Conservation (phyloP, 805 yeast species). For the Dipodascus geniculatus region DNA sequence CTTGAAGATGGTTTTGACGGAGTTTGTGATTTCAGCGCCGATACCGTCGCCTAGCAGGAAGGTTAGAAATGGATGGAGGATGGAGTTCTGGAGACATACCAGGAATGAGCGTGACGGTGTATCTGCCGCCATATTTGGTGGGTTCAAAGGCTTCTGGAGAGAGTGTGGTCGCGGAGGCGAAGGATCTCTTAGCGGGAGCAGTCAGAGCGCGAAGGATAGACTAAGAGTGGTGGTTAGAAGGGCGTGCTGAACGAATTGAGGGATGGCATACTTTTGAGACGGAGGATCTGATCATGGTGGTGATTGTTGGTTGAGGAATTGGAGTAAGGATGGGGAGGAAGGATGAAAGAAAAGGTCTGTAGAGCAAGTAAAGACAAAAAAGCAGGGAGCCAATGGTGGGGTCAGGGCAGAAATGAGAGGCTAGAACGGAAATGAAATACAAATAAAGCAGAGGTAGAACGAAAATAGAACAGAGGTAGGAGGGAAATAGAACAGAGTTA, state of each 20-base stretch:
- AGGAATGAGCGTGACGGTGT: conserved; percentile 88
- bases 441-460: no score
- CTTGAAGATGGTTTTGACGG: conserved; percentile 82
- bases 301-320: background rate
- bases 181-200: conserved; percentile 12
- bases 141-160: conserved; percentile 59
- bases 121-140: conserved; percentile 89
- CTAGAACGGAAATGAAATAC: no score
- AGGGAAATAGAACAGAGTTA: no score
- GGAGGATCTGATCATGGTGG: background rate
- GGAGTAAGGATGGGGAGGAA: background rate
- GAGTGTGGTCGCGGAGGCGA: conserved; percentile 40
- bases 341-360: background rate
- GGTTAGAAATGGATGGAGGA: background rate
- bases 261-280: background rate
- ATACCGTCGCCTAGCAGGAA: conserved; percentile 75
- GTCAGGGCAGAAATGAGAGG: no score
- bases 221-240: background rate
- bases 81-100: conserved; percentile 17
- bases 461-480: no score
- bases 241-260: background rate
- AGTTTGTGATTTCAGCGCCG: conserved; percentile 90
- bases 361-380: no score
- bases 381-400: no score
- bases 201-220: background rate